phyloP scores from a whole-genome alignment of 192 early-diverging fungal species.

The Cladochytrium replicatum region DNA sequence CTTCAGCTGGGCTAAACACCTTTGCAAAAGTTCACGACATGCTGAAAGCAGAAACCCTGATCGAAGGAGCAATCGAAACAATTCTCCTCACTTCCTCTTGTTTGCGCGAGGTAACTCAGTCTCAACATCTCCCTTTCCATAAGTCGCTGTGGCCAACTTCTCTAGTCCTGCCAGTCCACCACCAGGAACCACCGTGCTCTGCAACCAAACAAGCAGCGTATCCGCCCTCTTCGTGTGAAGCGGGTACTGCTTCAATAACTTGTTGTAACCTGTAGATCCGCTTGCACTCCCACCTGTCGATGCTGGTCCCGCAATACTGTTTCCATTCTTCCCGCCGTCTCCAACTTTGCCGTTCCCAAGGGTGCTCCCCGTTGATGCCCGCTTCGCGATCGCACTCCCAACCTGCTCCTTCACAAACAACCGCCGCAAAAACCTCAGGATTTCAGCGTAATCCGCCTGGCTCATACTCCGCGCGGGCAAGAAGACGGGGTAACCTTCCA shows the following conservation, averaged over 20 bases:
- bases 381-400: neutral
- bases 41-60: no score
- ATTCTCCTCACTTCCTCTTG: no score
- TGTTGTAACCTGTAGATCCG: neutral
- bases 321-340: neutral
- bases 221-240: slow-evolving; percentile 23
- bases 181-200: slow-evolving; percentile 4
- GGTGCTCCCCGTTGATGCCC: neutral
- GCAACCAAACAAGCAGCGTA: slow-evolving; percentile 13
- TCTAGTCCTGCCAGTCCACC: no score
- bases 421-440: slow-evolving; percentile 12
- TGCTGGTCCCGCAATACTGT: neutral
- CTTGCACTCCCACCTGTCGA: neutral
- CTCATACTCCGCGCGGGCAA: slow-evolving; percentile 27
- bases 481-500: slow-evolving; percentile 33
- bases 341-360: neutral
- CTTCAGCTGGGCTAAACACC: no score
- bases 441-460: slow-evolving; percentile 32
- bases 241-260: slow-evolving; percentile 11
- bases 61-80: no score
- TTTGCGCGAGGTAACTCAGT: no score
- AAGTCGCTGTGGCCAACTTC: no score
- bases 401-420: neutral
- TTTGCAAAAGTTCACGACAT: no score
- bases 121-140: no score